Percentiles rank a stretch among this genome's conserved stretches.
These are phyloP conservation scores for Trypanosoma theileri DNA, from an alignment of 208 protist genomes.

Conservation along the genomic window DNA sequence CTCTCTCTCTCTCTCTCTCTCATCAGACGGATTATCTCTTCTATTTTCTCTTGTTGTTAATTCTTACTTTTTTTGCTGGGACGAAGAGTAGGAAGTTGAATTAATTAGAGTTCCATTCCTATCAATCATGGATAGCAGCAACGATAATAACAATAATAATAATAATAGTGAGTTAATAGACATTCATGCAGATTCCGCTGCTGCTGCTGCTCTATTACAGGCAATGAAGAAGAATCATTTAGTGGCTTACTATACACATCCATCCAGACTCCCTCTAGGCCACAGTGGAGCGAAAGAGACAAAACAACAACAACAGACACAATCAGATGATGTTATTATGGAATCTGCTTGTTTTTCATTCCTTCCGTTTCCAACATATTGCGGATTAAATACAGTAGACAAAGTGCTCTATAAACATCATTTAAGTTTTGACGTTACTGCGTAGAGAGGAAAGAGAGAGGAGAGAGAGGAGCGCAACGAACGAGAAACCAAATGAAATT, in stretches of 20 bases:
- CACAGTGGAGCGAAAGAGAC: neutral
- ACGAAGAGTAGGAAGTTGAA: neutral
- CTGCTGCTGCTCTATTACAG: slow-evolving; percentile 13
- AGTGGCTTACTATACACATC: slow-evolving; percentile 47
- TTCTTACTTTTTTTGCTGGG: neutral
- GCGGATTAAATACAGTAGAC: slow-evolving; percentile 41
- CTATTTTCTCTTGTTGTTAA: slow-evolving; percentile 20
- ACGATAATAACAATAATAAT: neutral
- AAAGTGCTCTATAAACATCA: slow-evolving; percentile 63
- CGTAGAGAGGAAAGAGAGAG: neutral
- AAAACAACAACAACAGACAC: neutral
- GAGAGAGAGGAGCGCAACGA: too few relatives aligned
- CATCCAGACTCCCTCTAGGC: slow-evolving; percentile 30
- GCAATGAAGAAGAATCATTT: slow-evolving; percentile 2
- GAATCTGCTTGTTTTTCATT: slow-evolving; percentile 49
- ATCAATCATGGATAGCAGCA: neutral
- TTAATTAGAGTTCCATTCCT: neutral
- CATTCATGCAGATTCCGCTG: neutral
- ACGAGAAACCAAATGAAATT: neutral
- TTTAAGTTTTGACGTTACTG: slow-evolving; percentile 25
- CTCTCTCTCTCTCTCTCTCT: too few relatives aligned
- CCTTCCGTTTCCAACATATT: slow-evolving; percentile 60
- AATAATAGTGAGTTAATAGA: neutral
- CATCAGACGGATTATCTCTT: too few relatives aligned
- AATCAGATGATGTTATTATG: slow-evolving; percentile 1